A percentile compares a stretch with the other conserved stretches of the same genome.
phyloP scores from a whole-genome alignment of 139 green algal species.

The Pleodorina starrii region DNA sequence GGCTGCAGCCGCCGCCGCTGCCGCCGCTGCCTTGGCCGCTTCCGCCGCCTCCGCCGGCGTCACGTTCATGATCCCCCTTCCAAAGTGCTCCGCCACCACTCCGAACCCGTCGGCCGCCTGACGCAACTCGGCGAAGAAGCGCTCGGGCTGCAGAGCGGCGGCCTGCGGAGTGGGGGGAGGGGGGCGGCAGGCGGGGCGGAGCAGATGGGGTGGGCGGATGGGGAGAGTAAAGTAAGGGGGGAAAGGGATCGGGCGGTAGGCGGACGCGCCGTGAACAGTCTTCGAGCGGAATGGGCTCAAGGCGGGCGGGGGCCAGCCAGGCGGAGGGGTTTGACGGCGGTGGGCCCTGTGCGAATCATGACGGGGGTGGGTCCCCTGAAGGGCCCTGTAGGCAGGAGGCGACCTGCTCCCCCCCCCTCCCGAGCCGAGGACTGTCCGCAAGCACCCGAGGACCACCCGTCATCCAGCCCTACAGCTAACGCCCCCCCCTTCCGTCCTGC shows the following conservation, averaged over 20 bases:
- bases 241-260: background rate
- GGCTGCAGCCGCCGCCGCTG: too few species aligned
- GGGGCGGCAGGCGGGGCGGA: background rate
- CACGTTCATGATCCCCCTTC: conserved; percentile 87
- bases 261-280: too few species aligned
- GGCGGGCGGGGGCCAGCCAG: background rate
- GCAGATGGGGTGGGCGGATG: background rate
- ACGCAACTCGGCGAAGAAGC: conserved; percentile 95
- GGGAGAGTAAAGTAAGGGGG: background rate
- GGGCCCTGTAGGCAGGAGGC: too few species aligned
- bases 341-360: too few species aligned
- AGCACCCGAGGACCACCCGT: too few species aligned
- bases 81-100: conserved; percentile 93
- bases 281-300: background rate
- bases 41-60: conserved; percentile 49
- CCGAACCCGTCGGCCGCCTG: conserved; percentile 85
- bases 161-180: background rate
- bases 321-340: background rate
- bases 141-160: conserved; percentile 77
- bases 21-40: conserved; percentile 11
- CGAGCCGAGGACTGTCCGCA: too few species aligned
- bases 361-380: too few species aligned
- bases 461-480: too few species aligned
- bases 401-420: too few species aligned
- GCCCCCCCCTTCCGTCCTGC: too few species aligned